phyloP scores from a whole-genome alignment of 2,329 filamentous ascomycete species.

The Paraphaeosphaeria sporulosa region DNA sequence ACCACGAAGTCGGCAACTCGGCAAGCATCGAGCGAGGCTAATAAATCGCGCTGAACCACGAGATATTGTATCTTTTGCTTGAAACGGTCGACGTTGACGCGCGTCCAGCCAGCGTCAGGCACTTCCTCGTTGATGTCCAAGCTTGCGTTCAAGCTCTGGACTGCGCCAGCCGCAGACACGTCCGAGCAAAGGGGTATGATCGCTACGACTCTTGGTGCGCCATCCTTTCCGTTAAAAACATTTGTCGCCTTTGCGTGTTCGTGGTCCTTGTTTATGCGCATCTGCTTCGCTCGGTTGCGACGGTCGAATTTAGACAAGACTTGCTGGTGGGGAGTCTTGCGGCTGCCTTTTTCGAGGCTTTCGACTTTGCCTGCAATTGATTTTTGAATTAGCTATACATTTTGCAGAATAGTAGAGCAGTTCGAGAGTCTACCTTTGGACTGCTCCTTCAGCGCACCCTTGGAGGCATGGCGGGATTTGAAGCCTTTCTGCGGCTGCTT shows the following conservation, averaged over 20 bases:
- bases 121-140: slow-evolving; percentile 77
- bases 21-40: slow-evolving; percentile 83
- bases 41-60: slow-evolving; percentile 74
- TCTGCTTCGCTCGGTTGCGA: slow-evolving; percentile 92
- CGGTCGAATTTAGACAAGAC: slow-evolving; percentile 97
- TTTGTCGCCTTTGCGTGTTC: slow-evolving; percentile 81
- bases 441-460: slow-evolving; percentile 83
- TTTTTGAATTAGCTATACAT: neutral
- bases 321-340: slow-evolving; percentile 93
- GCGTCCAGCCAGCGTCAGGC: slow-evolving; percentile 64
- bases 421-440: slow-evolving; percentile 71
- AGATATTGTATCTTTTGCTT: slow-evolving; percentile 94
- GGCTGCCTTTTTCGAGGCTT: slow-evolving; percentile 71
- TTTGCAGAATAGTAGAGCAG: neutral
- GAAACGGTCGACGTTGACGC: slow-evolving; percentile 84
- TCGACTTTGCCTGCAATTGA: slow-evolving; percentile 75
- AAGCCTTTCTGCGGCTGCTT: slow-evolving; percentile 89
- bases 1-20: slow-evolving; percentile 91
- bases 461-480: slow-evolving; percentile 90
- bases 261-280: slow-evolving; percentile 81
- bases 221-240: slow-evolving; percentile 86
- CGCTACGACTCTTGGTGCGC: slow-evolving; percentile 86
- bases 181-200: slow-evolving; percentile 83
- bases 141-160: slow-evolving; percentile 76
- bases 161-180: slow-evolving; percentile 71